Evolutionary conservation across 1,284 basidiomycete species (phyloP).

Genomic region (Pseudozyma thailandica): DNA sequence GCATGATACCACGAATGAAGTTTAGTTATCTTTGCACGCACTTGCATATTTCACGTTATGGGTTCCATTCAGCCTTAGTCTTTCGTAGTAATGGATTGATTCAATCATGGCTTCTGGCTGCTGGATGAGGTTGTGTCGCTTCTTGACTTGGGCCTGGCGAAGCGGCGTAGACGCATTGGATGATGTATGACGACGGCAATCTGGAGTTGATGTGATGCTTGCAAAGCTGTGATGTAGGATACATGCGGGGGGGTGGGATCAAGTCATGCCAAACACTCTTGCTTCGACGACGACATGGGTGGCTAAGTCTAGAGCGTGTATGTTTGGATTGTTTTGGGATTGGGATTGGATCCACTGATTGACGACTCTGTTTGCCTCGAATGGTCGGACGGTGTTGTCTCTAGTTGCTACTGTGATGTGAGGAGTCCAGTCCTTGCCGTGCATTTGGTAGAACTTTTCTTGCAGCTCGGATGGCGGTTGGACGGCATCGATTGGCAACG

Average conservation of each 20-base stretch:
- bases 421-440: constrained; percentile 68
- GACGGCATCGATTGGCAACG: constrained; percentile 13
- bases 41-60: background rate
- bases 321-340: background rate
- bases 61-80: constrained; percentile 1
- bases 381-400: constrained; percentile 73
- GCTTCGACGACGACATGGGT: constrained; percentile 1
- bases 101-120: background rate
- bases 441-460: constrained; percentile 23
- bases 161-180: too few relatives aligned
- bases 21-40: background rate
- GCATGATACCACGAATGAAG: too few relatives aligned
- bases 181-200: too few relatives aligned
- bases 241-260: background rate
- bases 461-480: background rate
- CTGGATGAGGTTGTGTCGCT: too few relatives aligned
- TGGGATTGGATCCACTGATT: background rate
- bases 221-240: too few relatives aligned
- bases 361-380: constrained; percentile 79
- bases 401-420: constrained; percentile 91
- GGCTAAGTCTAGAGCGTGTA: background rate
- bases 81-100: background rate
- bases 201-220: too few relatives aligned
- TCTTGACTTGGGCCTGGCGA: too few relatives aligned
- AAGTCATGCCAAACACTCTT: constrained; percentile 26